A percentile compares a stretch with the other conserved stretches of the same genome.
These are phyloP conservation scores for Talaromyces marneffei DNA, from an alignment of 2,329 filamentous ascomycete species.

Conservation along the genomic window DNA sequence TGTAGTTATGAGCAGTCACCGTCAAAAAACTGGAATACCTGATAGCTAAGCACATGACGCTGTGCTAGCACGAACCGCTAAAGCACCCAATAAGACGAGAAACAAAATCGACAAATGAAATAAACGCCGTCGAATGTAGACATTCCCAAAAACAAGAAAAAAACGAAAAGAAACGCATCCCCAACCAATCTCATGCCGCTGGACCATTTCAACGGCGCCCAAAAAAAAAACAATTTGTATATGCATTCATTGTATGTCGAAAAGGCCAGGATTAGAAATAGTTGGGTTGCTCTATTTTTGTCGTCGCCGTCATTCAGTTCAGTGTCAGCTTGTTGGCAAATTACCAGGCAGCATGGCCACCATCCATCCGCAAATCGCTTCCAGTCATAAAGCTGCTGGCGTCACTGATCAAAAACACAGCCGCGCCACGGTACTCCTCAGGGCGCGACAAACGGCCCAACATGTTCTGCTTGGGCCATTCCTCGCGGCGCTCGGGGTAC, in stretches of 20 bases:
- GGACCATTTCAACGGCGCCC: not conserved
- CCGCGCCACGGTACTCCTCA: constrained; percentile 59
- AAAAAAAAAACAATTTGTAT: not conserved
- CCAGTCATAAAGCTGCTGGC: constrained; percentile 53
- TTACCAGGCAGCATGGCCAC: constrained; percentile 51
- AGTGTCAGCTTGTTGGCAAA: not conserved
- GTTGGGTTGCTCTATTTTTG: not conserved
- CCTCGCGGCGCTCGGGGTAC: constrained; percentile 72
- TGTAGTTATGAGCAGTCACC: not conserved
- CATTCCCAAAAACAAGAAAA: not conserved
- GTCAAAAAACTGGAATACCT: not conserved
- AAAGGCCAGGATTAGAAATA: not conserved
- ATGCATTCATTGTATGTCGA: not conserved
- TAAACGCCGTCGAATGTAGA: not conserved
- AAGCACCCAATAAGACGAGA: not conserved
- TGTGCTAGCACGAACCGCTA: not conserved
- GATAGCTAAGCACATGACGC: not conserved
- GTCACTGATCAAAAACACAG: constrained; percentile 44
- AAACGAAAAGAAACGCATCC: not conserved
- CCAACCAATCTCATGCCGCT: not conserved
- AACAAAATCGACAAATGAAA: too few relatives aligned
- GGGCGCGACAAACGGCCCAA: constrained; percentile 62
- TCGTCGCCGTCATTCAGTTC: not conserved
- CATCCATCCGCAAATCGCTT: constrained; percentile 50
- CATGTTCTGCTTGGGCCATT: constrained; percentile 85